phyloP scores from a whole-genome alignment of 2,329 filamentous ascomycete species.

The Pestalotiopsis sp. region DNA sequence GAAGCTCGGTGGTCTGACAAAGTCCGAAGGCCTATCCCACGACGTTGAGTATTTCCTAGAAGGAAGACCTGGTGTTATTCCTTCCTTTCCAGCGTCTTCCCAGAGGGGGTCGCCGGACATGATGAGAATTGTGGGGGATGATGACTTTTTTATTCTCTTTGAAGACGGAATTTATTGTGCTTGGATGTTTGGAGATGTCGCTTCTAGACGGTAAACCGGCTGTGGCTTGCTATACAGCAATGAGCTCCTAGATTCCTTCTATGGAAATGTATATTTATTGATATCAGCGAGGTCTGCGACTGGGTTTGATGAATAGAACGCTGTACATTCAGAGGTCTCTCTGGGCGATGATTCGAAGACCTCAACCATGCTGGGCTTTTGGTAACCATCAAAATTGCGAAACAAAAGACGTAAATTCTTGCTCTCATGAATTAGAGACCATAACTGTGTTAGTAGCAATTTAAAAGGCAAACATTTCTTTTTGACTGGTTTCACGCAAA shows the following conservation, averaged over 20 bases:
- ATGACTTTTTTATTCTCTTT: slow-evolving; percentile 31
- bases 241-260: background rate
- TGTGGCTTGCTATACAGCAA: slow-evolving; percentile 26
- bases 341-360: background rate
- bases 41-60: slow-evolving; percentile 22
- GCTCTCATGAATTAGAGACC: too few relatives aligned
- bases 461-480: too few relatives aligned
- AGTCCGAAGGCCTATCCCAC: background rate
- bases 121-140: slow-evolving; percentile 26
- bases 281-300: too few relatives aligned
- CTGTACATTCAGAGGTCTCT: background rate
- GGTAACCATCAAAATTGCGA: too few relatives aligned
- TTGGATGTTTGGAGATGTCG: slow-evolving; percentile 24
- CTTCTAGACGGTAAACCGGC: background rate
- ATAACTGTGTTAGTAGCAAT: too few relatives aligned
- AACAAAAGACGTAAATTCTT: too few relatives aligned
- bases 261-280: background rate
- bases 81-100: background rate
- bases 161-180: slow-evolving; percentile 28
- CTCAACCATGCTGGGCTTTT: too few relatives aligned
- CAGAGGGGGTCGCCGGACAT: slow-evolving; percentile 14
- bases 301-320: background rate
- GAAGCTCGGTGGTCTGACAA: background rate
- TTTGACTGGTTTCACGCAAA: too few relatives aligned
- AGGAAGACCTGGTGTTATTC: slow-evolving; percentile 14